phyloP scores from a whole-genome alignment of 768 basidiomycete species.

The Kwoniella newhampshirensis region DNA sequence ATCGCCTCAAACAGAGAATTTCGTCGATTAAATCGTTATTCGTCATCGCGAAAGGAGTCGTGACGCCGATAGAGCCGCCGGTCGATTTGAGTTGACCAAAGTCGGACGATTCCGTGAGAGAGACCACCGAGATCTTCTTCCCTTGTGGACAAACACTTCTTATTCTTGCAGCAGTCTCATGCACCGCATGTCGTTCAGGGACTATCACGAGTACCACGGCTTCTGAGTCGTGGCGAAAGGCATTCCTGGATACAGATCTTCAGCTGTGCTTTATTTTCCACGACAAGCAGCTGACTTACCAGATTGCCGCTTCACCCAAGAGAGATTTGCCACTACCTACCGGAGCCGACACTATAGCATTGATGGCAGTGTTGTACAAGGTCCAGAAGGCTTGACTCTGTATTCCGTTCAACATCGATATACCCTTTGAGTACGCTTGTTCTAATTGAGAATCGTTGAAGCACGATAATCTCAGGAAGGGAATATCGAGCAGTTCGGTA shows the following conservation, averaged over 20 bases:
- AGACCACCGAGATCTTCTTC: conserved; percentile 55
- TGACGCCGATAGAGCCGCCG: conserved; percentile 25
- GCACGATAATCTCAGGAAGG: conserved; percentile 66
- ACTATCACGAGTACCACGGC: conserved; percentile 66
- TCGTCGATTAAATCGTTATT: conserved; percentile 24
- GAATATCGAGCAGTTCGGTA: conserved; percentile 68
- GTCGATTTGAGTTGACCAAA: conserved; percentile 43
- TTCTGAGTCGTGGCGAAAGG: conserved; percentile 56
- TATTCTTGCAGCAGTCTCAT: conserved; percentile 57
- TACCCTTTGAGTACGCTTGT: conserved; percentile 57
- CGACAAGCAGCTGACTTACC: conserved; percentile 57
- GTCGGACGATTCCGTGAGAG: conserved; percentile 31
- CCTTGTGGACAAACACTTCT: conserved; percentile 24
- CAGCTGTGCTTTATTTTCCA: conserved; percentile 1
- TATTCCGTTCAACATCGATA: conserved; percentile 71
- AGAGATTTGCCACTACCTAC: conserved; percentile 77
- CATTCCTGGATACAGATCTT: conserved; percentile 59
- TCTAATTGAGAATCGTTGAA: conserved; percentile 59
- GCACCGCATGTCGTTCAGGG: conserved; percentile 62
- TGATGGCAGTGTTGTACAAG: conserved; percentile 64
- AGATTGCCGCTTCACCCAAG: conserved; percentile 67
- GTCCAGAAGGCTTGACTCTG: conserved; percentile 91
- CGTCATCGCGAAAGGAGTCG: conserved; percentile 41
- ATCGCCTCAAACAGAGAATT: conserved; percentile 50
- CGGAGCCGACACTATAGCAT: conserved; percentile 75